These are phyloP conservation scores for Prunus davidiana DNA, from an alignment of 306 rosid species.

Conservation along the genomic window DNA sequence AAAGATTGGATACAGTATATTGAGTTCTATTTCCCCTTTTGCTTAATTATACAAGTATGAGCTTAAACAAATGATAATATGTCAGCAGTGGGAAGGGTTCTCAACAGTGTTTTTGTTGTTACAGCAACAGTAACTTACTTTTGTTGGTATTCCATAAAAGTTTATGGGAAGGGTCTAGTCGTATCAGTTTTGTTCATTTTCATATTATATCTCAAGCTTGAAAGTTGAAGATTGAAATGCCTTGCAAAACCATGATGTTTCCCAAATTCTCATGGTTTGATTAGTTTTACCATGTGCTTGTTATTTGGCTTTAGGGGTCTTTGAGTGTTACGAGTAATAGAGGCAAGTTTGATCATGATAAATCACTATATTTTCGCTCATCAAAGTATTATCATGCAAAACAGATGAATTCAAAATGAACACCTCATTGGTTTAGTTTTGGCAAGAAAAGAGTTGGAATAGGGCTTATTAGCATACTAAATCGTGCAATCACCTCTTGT, in stretches of 20 bases:
- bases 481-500: not conserved
- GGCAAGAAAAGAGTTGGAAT: not conserved
- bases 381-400: not conserved
- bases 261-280: not conserved
- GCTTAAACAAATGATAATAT: not conserved
- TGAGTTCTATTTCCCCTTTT: not conserved
- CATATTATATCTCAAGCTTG: not conserved
- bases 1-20: conserved; percentile 79
- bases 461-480: not conserved
- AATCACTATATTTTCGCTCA: not conserved
- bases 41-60: not conserved
- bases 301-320: not conserved
- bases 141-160: not conserved
- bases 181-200: not conserved
- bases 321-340: not conserved
- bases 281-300: not conserved
- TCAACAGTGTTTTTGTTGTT: not conserved
- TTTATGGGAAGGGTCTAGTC: not conserved
- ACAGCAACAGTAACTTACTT: not conserved
- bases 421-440: not conserved
- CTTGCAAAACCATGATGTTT: not conserved
- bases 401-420: not conserved
- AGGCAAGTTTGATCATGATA: not conserved
- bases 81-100: not conserved
- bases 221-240: not conserved